phyloP scores from a whole-genome alignment of 805 yeast species.

The Cyberlindnera suaveolens region DNA sequence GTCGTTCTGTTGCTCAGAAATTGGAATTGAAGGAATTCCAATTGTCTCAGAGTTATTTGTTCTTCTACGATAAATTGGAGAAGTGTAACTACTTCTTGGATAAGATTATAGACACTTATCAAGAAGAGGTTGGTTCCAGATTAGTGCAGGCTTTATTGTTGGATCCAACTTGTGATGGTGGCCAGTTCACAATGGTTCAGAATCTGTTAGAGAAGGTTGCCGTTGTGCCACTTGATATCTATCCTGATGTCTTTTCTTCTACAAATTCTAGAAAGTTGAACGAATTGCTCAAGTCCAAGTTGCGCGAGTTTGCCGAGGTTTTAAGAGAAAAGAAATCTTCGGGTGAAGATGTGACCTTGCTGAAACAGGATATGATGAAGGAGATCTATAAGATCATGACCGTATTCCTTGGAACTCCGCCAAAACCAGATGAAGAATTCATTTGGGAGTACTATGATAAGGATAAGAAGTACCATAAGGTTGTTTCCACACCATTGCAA shows the following conservation, averaged over 20 bases:
- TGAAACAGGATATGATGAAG: constrained; percentile 44
- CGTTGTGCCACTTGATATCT: constrained; percentile 64
- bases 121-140: constrained; percentile 63
- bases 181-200: constrained; percentile 81
- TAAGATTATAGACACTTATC: constrained; percentile 63
- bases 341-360: constrained; percentile 21
- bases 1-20: constrained; percentile 55
- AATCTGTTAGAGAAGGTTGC: constrained; percentile 79
- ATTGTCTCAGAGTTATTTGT: constrained; percentile 71
- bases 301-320: constrained; percentile 72
- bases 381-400: constrained; percentile 61
- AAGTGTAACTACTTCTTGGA: constrained; percentile 77
- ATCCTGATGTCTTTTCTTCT: constrained; percentile 60
- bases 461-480: constrained; percentile 44
- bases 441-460: constrained; percentile 74
- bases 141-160: constrained; percentile 57
- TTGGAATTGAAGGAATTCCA: constrained; percentile 64
- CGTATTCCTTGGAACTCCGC: constrained; percentile 73
- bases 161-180: constrained; percentile 77
- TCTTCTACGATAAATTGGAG: constrained; percentile 82
- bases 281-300: constrained; percentile 55
- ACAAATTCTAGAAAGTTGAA: constrained; percentile 49
- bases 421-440: constrained; percentile 60
- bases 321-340: constrained; percentile 36
- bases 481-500: constrained; percentile 56